Conservation (phyloP, 176 grass and related monocot genomes). For the Musa beccarii region DNA sequence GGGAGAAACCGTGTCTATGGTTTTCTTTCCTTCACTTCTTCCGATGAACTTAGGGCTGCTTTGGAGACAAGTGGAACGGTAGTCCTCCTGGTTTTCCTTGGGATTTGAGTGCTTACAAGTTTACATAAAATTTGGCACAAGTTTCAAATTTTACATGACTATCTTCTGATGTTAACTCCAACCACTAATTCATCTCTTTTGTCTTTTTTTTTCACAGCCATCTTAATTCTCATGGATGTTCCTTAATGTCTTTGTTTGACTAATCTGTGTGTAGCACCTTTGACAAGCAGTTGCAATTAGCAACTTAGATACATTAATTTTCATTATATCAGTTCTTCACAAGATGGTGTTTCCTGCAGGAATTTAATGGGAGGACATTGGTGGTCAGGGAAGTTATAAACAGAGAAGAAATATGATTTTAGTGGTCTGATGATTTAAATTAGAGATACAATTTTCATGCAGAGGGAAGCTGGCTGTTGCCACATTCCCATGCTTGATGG, state of each 20-base stretch:
- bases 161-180: not conserved
- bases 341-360: slow-evolving; percentile 27
- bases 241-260: not conserved
- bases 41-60: slow-evolving; percentile 40
- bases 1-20: slow-evolving; percentile 52
- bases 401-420: not conserved
- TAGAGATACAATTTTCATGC: not conserved
- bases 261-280: not conserved
- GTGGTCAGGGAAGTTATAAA: slow-evolving; percentile 35
- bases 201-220: not conserved
- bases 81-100: not conserved
- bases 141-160: not conserved
- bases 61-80: slow-evolving; percentile 47
- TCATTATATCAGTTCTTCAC: not conserved
- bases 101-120: not conserved
- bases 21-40: slow-evolving; percentile 58
- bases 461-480: not conserved
- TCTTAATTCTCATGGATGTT: not conserved
- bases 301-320: not conserved
- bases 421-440: not conserved
- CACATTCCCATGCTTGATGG: not conserved
- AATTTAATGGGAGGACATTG: slow-evolving; percentile 51
- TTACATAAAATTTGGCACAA: not conserved
- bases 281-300: not conserved
- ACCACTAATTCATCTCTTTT: not conserved